These are phyloP conservation scores for Nephromyces sp. DNA, from an alignment of 169 alveolate genomes.

Conservation along the genomic window DNA sequence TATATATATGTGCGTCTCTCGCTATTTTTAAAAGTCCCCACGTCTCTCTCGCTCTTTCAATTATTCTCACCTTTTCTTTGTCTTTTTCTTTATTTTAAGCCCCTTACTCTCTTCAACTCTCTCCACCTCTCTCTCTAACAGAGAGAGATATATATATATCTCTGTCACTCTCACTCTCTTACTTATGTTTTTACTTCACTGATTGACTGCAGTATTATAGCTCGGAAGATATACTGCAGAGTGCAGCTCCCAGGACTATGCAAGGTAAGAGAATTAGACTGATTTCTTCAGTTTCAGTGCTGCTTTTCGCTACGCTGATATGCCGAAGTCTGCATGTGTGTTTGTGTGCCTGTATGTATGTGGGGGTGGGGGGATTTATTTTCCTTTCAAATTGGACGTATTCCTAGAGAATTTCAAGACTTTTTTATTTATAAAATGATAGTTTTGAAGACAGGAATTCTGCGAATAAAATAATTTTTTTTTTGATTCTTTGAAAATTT, in stretches of 20 bases:
- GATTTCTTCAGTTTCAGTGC: background rate
- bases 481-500: too few relatives aligned
- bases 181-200: too few relatives aligned
- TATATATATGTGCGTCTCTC: background rate
- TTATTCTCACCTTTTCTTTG: background rate
- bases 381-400: too few relatives aligned
- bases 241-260: slow-evolving; percentile 14
- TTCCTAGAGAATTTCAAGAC: too few relatives aligned
- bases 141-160: too few relatives aligned
- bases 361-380: too few relatives aligned
- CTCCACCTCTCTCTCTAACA: background rate
- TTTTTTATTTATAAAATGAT: too few relatives aligned
- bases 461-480: too few relatives aligned
- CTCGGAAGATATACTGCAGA: slow-evolving; percentile 15
- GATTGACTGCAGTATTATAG: slow-evolving; percentile 11
- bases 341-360: too few relatives aligned
- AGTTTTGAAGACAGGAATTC: too few relatives aligned
- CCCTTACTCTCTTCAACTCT: background rate
- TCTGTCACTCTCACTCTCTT: background rate
- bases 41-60: background rate
- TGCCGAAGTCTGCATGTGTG: too few relatives aligned
- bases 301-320: too few relatives aligned
- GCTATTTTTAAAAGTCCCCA: background rate
- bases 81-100: background rate
- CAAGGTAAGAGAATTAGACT: background rate